Conservation (phyloP, 176 grass and related monocot genomes). For the Otatea glauca region DNA sequence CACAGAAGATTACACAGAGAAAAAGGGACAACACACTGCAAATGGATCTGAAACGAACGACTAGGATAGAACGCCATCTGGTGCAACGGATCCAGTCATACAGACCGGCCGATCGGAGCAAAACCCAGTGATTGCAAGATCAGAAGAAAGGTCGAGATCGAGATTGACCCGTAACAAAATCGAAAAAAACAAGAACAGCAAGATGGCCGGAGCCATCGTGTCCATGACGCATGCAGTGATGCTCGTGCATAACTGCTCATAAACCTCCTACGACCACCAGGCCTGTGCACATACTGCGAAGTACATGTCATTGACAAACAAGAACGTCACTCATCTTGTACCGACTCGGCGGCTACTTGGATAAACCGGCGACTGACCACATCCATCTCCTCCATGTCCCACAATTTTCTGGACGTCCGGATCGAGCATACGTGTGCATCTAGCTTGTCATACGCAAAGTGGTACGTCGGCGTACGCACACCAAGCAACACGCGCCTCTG, state of each 20-base stretch:
- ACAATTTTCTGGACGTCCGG: too few relatives aligned
- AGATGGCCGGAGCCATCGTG: slow-evolving; percentile 28
- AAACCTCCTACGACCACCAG: not conserved
- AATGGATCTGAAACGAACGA: not conserved
- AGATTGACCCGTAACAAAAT: not conserved
- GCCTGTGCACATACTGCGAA: not conserved
- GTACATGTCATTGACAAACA: not conserved
- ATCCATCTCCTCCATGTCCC: too few relatives aligned
- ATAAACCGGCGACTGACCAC: too few relatives aligned
- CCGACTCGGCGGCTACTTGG: not conserved
- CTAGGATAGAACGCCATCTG: not conserved
- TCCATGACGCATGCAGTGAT: slow-evolving; percentile 27
- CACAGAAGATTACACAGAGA: too few relatives aligned
- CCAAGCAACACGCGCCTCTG: not conserved
- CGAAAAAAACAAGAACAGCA: not conserved
- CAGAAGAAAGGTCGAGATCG: not conserved
- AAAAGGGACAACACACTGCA: too few relatives aligned
- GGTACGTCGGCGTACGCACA: not conserved
- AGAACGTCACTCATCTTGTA: not conserved
- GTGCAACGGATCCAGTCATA: not conserved
- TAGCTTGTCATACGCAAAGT: not conserved
- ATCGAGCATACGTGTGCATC: too few relatives aligned
- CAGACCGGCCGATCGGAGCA: not conserved
- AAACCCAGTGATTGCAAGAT: not conserved
- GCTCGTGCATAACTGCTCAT: not conserved